phyloP scores from a whole-genome alignment of 345 rosid species.

The Sonneratia caseolaris region DNA sequence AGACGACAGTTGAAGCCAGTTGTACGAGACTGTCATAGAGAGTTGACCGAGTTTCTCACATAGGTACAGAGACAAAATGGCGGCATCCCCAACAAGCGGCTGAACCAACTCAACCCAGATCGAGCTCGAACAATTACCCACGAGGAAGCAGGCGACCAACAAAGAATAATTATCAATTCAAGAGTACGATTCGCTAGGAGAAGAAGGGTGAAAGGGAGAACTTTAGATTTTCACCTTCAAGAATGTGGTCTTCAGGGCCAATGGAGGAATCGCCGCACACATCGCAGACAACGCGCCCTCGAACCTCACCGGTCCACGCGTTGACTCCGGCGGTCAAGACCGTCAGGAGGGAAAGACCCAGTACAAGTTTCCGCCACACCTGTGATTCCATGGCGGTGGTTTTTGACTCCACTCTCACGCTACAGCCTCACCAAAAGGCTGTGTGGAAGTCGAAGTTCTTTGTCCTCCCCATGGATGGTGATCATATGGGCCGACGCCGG shows the following conservation, averaged over 20 bases:
- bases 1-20: background rate
- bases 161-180: background rate
- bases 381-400: conserved; percentile 27
- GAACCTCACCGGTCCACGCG: conserved; percentile 94
- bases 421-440: background rate
- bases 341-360: conserved; percentile 23
- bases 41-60: too few relatives aligned
- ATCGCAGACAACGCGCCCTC: conserved; percentile 87
- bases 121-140: background rate
- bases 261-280: conserved; percentile 82
- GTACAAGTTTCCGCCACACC: conserved; percentile 18
- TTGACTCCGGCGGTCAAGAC: conserved; percentile 27
- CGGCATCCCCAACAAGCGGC: background rate
- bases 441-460: too few relatives aligned
- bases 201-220: background rate
- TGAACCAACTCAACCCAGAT: background rate
- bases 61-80: background rate
- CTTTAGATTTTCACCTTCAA: conserved; percentile 42
- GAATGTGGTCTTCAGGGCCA: conserved; percentile 90
- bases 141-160: background rate
- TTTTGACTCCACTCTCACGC: background rate
- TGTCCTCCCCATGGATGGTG: background rate
- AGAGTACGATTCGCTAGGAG: background rate
- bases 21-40: too few relatives aligned
- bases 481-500: background rate